phyloP scores from a whole-genome alignment of 2,329 filamentous ascomycete genomes.

The Neoarthrinium moseri region DNA sequence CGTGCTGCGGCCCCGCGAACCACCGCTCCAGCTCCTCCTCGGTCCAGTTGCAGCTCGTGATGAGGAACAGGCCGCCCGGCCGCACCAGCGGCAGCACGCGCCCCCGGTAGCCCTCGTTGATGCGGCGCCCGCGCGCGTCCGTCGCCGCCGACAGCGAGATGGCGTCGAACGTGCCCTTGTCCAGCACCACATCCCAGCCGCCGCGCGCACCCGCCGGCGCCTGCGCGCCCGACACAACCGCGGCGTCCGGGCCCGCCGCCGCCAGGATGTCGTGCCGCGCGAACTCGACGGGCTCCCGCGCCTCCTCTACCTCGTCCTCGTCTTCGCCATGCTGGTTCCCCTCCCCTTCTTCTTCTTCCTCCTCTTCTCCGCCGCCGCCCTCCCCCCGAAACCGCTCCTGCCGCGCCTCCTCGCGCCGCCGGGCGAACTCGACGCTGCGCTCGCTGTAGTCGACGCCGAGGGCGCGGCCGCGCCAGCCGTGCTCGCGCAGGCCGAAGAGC shows the following conservation, averaged over 20 bases:
- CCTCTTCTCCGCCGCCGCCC: slow-evolving; percentile 15
- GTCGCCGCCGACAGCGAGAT: slow-evolving; percentile 70
- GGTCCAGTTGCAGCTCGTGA: slow-evolving; percentile 99
- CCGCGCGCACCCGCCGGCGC: slow-evolving; percentile 1
- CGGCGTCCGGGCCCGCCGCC: slow-evolving; percentile 27
- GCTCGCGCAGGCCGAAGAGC: slow-evolving; percentile 74
- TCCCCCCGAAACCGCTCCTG: slow-evolving; percentile 14
- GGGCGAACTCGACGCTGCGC: slow-evolving; percentile 72
- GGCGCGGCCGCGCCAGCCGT: slow-evolving; percentile 65
- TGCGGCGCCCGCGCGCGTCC: slow-evolving; percentile 51
- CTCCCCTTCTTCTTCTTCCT: slow-evolving; percentile 24
- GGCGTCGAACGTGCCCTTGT: slow-evolving; percentile 98
- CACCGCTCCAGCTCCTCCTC: slow-evolving; percentile 79
- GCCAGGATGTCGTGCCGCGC: slow-evolving; percentile 61
- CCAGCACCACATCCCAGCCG: slow-evolving; percentile 88
- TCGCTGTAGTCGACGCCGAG: slow-evolving; percentile 87
- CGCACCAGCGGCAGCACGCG: slow-evolving; percentile 69
- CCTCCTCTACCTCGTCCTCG: slow-evolving; percentile 1
- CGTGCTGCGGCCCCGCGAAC: slow-evolving; percentile 57
- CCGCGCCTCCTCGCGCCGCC: slow-evolving; percentile 51
- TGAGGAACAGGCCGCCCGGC: slow-evolving; percentile 69
- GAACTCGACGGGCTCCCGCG: slow-evolving; percentile 20
- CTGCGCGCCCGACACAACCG: slow-evolving; percentile 1
- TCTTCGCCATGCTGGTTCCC: slow-evolving; percentile 17
- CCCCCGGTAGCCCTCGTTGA: slow-evolving; percentile 73